phyloP scores from a whole-genome alignment of 1,139 yeast genomes.

The Casaregolazyma suthepensis region DNA sequence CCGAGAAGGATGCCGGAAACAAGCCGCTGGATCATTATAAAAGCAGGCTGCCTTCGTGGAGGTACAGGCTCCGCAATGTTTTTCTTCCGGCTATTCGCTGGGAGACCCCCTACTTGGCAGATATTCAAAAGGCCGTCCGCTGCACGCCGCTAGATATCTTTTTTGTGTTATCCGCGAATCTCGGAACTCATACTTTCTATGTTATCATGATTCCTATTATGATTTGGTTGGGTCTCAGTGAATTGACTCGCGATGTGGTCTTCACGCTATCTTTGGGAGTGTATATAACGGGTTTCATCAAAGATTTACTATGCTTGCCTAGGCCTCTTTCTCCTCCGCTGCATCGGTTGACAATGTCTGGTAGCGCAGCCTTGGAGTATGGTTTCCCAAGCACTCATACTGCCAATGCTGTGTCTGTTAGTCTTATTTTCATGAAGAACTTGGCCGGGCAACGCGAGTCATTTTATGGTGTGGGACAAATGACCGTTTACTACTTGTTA shows the following conservation, averaged over 20 bases:
- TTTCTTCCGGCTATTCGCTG: slow-evolving; percentile 55
- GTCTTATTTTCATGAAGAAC: slow-evolving; percentile 41
- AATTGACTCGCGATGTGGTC: slow-evolving; percentile 57
- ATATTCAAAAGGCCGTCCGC: slow-evolving; percentile 50
- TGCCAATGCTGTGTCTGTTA: slow-evolving; percentile 84
- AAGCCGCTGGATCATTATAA: slow-evolving; percentile 61
- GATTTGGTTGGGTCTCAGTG: slow-evolving; percentile 71
- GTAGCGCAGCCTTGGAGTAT: slow-evolving; percentile 84
- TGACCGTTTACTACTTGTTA: slow-evolving; percentile 12
- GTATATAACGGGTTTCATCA: slow-evolving; percentile 66
- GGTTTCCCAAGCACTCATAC: slow-evolving; percentile 94
- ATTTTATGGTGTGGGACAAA: slow-evolving; percentile 10
- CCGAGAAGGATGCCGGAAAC: slow-evolving; percentile 62
- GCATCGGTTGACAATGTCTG: slow-evolving; percentile 81
- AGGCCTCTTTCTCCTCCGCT: slow-evolving; percentile 91
- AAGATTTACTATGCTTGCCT: slow-evolving; percentile 85
- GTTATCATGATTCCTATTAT: slow-evolving; percentile 83
- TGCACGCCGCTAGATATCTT: slow-evolving; percentile 57
- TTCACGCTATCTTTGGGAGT: slow-evolving; percentile 81
- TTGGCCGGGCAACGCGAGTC: slow-evolving; percentile 16
- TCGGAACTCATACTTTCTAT: slow-evolving; percentile 92
- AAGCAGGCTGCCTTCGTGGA: slow-evolving; percentile 48
- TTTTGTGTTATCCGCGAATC: slow-evolving; percentile 82
- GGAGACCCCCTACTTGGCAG: slow-evolving; percentile 61
- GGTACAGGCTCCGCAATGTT: slow-evolving; percentile 52